phyloP scores from a whole-genome alignment of 306 rosid species.

The Prunus campanulata region DNA sequence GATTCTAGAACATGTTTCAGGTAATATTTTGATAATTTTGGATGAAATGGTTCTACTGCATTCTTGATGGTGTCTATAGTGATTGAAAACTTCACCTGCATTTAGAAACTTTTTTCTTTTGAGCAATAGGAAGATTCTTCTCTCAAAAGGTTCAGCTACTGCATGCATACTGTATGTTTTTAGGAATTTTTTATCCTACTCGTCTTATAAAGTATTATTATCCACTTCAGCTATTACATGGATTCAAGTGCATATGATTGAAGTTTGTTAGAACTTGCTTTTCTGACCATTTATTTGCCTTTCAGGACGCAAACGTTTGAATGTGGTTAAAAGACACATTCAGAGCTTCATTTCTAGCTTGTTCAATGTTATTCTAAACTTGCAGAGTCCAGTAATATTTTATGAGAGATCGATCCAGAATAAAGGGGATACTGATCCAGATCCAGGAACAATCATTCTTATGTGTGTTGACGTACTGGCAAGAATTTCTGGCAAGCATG shows the following conservation, averaged over 20 bases:
- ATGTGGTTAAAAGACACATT: constrained; percentile 72
- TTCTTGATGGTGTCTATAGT: background rate
- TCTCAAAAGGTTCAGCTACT: background rate
- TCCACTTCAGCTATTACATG: too few relatives aligned
- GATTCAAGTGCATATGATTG: background rate
- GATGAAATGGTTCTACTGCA: background rate
- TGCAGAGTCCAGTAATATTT: constrained; percentile 65
- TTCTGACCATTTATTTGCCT: constrained; percentile 27
- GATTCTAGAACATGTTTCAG: constrained; percentile 83
- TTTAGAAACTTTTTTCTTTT: background rate
- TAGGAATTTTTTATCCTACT: background rate
- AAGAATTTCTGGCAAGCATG: constrained; percentile 67
- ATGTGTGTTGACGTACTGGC: constrained; percentile 86
- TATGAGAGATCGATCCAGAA: constrained; percentile 34
- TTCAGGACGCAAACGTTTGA: constrained; percentile 67
- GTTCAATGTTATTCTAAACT: constrained; percentile 71
- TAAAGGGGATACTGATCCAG: constrained; percentile 47
- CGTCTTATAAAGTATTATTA: background rate
- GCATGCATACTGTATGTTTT: background rate
- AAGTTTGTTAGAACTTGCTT: background rate
- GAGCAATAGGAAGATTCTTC: background rate
- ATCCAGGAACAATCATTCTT: constrained; percentile 84
- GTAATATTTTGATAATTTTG: constrained; percentile 31
- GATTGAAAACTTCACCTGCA: background rate
- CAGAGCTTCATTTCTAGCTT: constrained; percentile 57